These are phyloP conservation scores for Artomyces pyxidatus DNA, from an alignment of 768 basidiomycete species.

Conservation along the genomic window DNA sequence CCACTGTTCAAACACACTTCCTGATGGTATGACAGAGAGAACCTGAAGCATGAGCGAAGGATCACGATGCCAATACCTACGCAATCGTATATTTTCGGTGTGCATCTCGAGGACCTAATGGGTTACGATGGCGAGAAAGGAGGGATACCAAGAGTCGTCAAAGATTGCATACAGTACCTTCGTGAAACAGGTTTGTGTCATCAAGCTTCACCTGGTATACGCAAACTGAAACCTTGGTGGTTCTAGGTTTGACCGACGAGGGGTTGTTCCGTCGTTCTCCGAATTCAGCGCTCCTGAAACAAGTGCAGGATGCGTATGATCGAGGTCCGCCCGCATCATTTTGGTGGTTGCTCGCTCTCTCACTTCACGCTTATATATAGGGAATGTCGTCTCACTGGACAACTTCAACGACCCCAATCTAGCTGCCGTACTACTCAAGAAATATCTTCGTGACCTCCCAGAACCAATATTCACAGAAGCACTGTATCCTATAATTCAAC, in stretches of 20 bases:
- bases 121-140: conserved; percentile 78
- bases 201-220: not conserved
- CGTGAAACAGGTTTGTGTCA: conserved; percentile 43
- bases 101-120: conserved; percentile 78
- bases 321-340: conserved; percentile 39
- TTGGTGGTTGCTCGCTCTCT: not conserved
- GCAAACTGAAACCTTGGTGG: not conserved
- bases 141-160: conserved; percentile 72
- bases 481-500: conserved; percentile 54
- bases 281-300: conserved; percentile 55
- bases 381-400: conserved; percentile 71
- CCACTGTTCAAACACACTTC: not conserved
- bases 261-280: conserved; percentile 83
- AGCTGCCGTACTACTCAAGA: conserved; percentile 80
- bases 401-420: conserved; percentile 72
- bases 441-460: conserved; percentile 75
- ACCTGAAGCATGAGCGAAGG: conserved; percentile 62
- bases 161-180: conserved; percentile 65
- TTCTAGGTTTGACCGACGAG: conserved; percentile 52
- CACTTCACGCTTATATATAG: conserved; percentile 26
- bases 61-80: conserved; percentile 58
- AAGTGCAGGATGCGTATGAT: conserved; percentile 81
- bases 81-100: conserved; percentile 65
- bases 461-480: conserved; percentile 69
- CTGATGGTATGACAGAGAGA: conserved; percentile 46